Conservation (phyloP, 2,329 filamentous ascomycete species). For the Sporothrix luriei region DNA sequence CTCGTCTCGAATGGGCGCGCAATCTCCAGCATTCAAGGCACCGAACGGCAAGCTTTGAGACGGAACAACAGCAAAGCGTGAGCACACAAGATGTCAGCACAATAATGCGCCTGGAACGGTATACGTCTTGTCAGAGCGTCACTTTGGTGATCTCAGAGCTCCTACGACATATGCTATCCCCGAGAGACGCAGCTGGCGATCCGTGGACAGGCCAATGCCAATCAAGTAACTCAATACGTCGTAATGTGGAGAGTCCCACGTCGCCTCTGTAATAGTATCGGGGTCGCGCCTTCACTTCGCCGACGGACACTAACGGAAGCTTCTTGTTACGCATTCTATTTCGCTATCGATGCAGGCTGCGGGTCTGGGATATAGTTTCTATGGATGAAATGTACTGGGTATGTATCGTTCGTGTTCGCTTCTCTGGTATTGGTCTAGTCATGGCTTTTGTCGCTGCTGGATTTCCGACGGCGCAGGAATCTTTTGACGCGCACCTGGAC, state of each 20-base stretch:
- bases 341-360: background rate
- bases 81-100: too few relatives aligned
- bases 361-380: background rate
- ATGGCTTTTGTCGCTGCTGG: background rate
- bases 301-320: background rate
- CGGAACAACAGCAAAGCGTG: background rate
- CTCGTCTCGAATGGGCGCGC: background rate
- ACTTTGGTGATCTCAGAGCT: too few relatives aligned
- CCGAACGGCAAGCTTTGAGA: background rate
- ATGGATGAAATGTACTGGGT: conserved; percentile 8
- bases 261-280: background rate
- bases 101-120: too few relatives aligned
- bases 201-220: too few relatives aligned
- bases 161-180: too few relatives aligned
- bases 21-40: background rate
- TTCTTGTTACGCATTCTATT: background rate
- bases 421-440: background rate
- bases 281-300: conserved; percentile 5
- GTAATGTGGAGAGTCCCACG: conserved; percentile 8
- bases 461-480: background rate
- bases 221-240: too few relatives aligned
- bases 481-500: background rate
- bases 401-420: background rate
- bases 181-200: too few relatives aligned
- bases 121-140: too few relatives aligned